phyloP scores from a whole-genome alignment of 2,329 filamentous ascomycete genomes.

The Colletotrichum sansevieriae region DNA sequence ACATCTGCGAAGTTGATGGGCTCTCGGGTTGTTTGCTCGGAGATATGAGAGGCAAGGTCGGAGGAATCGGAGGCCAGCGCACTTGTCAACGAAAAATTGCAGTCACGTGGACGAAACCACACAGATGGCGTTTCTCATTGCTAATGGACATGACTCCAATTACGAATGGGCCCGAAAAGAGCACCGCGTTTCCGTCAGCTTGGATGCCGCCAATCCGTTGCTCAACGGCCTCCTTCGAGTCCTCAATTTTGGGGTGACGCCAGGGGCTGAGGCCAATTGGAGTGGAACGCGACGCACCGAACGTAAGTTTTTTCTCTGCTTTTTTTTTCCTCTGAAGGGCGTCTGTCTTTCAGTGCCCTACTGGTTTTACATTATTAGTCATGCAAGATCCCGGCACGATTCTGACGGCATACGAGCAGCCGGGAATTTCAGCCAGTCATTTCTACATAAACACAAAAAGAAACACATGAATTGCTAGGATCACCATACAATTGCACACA shows the following conservation, averaged over 20 bases:
- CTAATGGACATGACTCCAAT: too few species aligned
- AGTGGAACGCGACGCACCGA: background rate
- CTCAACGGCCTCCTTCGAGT: background rate
- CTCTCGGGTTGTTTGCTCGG: constrained; percentile 23
- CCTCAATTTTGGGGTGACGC: constrained; percentile 17
- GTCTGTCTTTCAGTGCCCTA: background rate
- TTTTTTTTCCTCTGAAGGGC: too few species aligned
- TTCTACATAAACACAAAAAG: too few species aligned
- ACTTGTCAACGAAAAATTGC: background rate
- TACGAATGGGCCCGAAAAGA: background rate
- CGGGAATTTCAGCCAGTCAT: too few species aligned
- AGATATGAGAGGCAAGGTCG: constrained; percentile 31
- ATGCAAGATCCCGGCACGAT: constrained; percentile 7
- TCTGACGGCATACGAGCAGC: too few species aligned
- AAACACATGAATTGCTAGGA: too few species aligned
- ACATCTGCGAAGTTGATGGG: background rate
- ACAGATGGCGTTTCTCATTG: background rate
- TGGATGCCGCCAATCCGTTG: constrained; percentile 1
- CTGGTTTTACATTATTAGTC: background rate
- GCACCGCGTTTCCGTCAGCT: constrained; percentile 8
- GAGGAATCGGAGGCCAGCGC: constrained; percentile 13
- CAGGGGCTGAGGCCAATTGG: constrained; percentile 13
- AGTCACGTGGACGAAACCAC: constrained; percentile 19
- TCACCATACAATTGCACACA: too few species aligned
- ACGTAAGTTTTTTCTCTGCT: background rate